Evolutionary conservation across 176 grass and related monocot species (phyloP).

Genomic region (Thalia dealbata): DNA sequence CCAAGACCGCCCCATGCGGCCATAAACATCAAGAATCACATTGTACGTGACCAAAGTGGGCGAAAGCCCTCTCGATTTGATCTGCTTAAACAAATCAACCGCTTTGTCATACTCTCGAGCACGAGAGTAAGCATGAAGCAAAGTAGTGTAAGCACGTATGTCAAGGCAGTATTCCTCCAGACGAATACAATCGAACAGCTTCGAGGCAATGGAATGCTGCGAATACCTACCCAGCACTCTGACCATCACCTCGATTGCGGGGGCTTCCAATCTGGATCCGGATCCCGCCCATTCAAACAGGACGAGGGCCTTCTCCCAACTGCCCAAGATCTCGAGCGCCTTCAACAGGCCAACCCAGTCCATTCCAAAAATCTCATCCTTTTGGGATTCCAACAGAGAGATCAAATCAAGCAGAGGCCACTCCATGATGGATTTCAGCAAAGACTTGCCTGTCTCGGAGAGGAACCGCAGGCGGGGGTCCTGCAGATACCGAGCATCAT

Average conservation of each 20-base stretch:
- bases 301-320: slow-evolving; percentile 52
- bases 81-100: slow-evolving; percentile 42
- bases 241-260: slow-evolving; percentile 55
- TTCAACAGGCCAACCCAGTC: slow-evolving; percentile 23
- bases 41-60: slow-evolving; percentile 89
- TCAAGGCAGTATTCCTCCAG: slow-evolving; percentile 41
- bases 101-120: slow-evolving; percentile 43
- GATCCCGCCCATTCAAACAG: slow-evolving; percentile 52
- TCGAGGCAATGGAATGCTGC: slow-evolving; percentile 31
- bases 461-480: slow-evolving; percentile 35
- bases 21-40: slow-evolving; percentile 80
- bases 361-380: slow-evolving; percentile 18
- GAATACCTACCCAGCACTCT: slow-evolving; percentile 38
- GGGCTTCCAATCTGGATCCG: slow-evolving; percentile 23
- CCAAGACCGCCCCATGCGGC: slow-evolving; percentile 74
- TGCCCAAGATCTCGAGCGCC: slow-evolving; percentile 29
- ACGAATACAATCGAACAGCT: slow-evolving; percentile 61
- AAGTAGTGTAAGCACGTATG: slow-evolving; percentile 66
- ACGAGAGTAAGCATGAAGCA: slow-evolving; percentile 58
- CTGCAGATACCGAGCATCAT: slow-evolving; percentile 21
- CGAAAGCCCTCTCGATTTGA: slow-evolving; percentile 37
- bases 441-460: slow-evolving; percentile 11
- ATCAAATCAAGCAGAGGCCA: background rate
- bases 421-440: slow-evolving; percentile 9
- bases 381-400: slow-evolving; percentile 6